Conservation (phyloP, 1,284 basidiomycete genomes). For the Trichosporon coremiiforme region DNA sequence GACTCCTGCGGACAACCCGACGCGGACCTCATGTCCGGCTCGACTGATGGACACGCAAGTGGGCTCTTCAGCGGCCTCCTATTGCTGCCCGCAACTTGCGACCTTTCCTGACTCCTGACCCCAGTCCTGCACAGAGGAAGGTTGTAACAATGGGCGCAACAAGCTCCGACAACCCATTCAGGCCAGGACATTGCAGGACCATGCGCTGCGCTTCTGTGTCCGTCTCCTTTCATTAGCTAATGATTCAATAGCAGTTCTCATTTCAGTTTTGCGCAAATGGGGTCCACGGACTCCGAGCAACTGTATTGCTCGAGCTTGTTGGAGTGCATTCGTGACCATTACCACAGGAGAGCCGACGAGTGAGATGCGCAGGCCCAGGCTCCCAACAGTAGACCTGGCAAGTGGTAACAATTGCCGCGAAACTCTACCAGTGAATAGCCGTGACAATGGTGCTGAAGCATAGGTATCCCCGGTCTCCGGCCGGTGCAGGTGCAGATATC, state of each 20-base stretch:
- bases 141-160: background rate
- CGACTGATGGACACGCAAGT: background rate
- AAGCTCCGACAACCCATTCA: background rate
- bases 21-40: background rate
- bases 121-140: background rate
- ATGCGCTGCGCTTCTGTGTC: background rate
- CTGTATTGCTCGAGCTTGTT: constrained; percentile 10
- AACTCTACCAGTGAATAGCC: background rate
- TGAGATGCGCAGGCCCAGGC: constrained; percentile 1
- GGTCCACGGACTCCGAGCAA: constrained; percentile 4
- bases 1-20: background rate
- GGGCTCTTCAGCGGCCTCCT: background rate
- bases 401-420: constrained; percentile 11
- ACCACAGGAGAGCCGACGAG: background rate
- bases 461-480: constrained; percentile 1
- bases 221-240: background rate
- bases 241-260: background rate
- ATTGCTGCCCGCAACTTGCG: background rate
- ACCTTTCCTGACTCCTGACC: background rate
- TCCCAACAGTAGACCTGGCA: too few relatives aligned
- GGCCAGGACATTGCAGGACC: background rate
- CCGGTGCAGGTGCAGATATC: background rate
- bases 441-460: constrained; percentile 14
- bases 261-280: background rate
- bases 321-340: background rate